Conservation (phyloP, 306 rosid genomes). For the Rubus parviflorus region DNA sequence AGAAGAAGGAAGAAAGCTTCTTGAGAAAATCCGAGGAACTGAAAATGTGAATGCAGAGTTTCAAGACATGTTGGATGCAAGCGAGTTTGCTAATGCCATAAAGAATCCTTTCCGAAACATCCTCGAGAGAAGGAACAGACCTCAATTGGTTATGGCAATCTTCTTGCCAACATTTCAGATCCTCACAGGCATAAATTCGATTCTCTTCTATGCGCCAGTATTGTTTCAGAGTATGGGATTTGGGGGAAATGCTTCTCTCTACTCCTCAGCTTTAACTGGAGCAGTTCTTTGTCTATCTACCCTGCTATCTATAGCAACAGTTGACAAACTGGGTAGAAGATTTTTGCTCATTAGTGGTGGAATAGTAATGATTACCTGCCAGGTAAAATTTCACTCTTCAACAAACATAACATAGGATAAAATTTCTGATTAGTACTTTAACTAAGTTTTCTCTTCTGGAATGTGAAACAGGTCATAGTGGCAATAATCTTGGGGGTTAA, state of each 20-base stretch:
- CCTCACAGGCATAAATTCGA: conserved; percentile 86
- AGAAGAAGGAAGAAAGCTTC: conserved; percentile 60
- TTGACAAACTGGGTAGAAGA: conserved; percentile 76
- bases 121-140: conserved; percentile 58
- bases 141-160: conserved; percentile 84
- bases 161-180: conserved; percentile 86
- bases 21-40: conserved; percentile 76
- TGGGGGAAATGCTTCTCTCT: conserved; percentile 69
- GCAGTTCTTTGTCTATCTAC: conserved; percentile 83
- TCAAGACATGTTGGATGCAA: conserved; percentile 81
- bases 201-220: conserved; percentile 85
- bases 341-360: conserved; percentile 81
- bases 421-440: background rate
- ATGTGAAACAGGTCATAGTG: conserved; percentile 57
- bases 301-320: conserved; percentile 71
- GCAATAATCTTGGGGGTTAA: conserved; percentile 65
- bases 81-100: conserved; percentile 61
- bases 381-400: conserved; percentile 41
- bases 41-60: conserved; percentile 71
- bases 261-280: conserved; percentile 87
- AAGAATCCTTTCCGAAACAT: conserved; percentile 77
- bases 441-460: background rate
- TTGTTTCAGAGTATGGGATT: conserved; percentile 89
- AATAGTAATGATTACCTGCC: conserved; percentile 75
- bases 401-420: background rate